These are phyloP conservation scores for Liriodendron chinense DNA, from an alignment of 164 flowering plant species.

Conservation along the genomic window DNA sequence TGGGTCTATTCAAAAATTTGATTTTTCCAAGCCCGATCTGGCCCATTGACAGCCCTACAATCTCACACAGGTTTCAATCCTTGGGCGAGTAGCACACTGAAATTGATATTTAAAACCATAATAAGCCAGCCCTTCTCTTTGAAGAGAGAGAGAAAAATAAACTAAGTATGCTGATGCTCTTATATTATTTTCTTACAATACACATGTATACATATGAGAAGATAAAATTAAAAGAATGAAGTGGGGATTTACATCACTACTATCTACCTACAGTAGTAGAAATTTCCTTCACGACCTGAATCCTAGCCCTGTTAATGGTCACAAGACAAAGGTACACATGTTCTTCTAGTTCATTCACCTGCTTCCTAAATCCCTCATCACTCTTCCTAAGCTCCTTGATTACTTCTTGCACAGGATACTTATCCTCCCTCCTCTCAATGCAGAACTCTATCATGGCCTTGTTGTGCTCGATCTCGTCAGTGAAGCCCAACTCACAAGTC, in stretches of 20 bases:
- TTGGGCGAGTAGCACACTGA: too few relatives aligned
- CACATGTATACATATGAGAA: too few relatives aligned
- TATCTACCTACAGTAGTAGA: not conserved
- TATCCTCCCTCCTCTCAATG: constrained; percentile 45
- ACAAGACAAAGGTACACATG: constrained; percentile 64
- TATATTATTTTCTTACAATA: too few relatives aligned
- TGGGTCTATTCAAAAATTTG: too few relatives aligned
- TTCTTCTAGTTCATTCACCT: constrained; percentile 64
- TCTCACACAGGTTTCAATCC: too few relatives aligned
- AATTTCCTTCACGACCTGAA: constrained; percentile 43
- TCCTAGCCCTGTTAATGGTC: constrained; percentile 65
- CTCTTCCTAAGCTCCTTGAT: constrained; percentile 46
- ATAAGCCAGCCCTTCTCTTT: too few relatives aligned
- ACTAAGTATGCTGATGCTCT: too few relatives aligned
- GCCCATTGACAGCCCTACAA: too few relatives aligned
- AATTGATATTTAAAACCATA: too few relatives aligned
- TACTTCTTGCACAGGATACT: constrained; percentile 48
- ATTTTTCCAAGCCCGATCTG: too few relatives aligned
- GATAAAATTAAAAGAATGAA: too few relatives aligned
- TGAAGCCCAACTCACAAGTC: constrained; percentile 38
- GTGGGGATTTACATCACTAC: not conserved
- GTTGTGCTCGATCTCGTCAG: constrained; percentile 49
- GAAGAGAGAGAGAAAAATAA: too few relatives aligned
- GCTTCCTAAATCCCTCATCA: constrained; percentile 50
- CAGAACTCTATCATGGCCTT: constrained; percentile 43